Evolutionary conservation across 2,329 filamentous ascomycete genomes (phyloP), one percentile per base, ranked within the genome.

Genomic region (Leptographium galeiforme): DNA sequence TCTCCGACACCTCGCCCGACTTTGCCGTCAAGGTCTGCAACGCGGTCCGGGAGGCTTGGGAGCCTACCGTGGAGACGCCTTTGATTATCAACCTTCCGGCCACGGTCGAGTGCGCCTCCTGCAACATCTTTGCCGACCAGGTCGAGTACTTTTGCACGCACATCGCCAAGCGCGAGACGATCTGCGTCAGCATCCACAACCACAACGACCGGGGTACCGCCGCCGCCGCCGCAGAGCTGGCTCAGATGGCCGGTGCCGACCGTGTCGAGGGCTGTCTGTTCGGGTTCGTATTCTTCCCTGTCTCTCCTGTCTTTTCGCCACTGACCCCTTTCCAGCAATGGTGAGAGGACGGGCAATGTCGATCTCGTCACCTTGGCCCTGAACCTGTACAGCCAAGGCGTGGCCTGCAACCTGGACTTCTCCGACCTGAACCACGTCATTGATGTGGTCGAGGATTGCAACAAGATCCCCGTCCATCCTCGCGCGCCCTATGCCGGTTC

Each of bases 31-130:
- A 84, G 65, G 78, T 97, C 44, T 97, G 93, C 68, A 83, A 95
- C 65, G 91, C 91, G 38, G 91, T 97, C 63, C 96, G 95, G 77
- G 84, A 76, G 7, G 93, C 90, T 1, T 98, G 93, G 93, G 89
- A 77, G 57, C 91, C 93, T 1, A 81, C 79, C 0, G 81, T 74
- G 41, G 81, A 88, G 67, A 84, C 82, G 61, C 87, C 85, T 48
- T 88, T 98, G 68, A 95, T 98, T 66, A 93, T 98, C 77, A 97
- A 97, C 72, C 77, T 98, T 51, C 91, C 93, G 0, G 91, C 93
- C 2, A 98, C 93, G 0, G 91, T 97, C 39, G 93, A 98, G 71
- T 84, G 96, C 82, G 72, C 88, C 0, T 96, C 93, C 1, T 90
- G 90, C 38, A 98, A 98, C 66, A 79, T 96, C 48, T 98, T 93